phyloP scores from a whole-genome alignment of 2,329 filamentous ascomycete species.

The Colletotrichum nymphaeae region DNA sequence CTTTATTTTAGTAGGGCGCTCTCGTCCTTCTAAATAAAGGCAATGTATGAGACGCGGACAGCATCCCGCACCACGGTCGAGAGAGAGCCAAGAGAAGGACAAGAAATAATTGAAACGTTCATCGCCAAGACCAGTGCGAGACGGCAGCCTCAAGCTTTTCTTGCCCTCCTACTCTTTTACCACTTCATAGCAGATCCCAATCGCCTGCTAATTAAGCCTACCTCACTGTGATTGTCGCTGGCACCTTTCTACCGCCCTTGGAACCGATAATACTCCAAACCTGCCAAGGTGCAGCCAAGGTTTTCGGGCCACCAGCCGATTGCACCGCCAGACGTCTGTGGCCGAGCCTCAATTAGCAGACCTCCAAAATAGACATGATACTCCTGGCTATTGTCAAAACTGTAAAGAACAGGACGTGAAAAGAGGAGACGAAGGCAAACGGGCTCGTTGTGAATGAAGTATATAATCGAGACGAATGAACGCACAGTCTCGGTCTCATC shows the following conservation, averaged over 20 bases:
- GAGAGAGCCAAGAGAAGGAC: conserved; percentile 16
- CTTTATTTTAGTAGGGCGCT: neutral
- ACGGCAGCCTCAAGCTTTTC: conserved; percentile 19
- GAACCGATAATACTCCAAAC: conserved; percentile 27
- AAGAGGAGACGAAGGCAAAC: neutral
- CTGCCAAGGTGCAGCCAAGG: conserved; percentile 31
- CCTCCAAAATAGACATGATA: conserved; percentile 22
- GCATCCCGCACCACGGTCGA: neutral
- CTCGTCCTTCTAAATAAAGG: conserved; percentile 20
- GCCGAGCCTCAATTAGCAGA: conserved; percentile 10
- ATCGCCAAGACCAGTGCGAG: conserved; percentile 24
- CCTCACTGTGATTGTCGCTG: neutral
- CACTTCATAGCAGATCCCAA: neutral
- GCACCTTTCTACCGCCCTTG: neutral
- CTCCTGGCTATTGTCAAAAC: neutral
- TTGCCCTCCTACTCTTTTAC: neutral
- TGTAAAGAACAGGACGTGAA: neutral
- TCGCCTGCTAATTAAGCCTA: neutral
- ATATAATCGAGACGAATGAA: conserved; percentile 22
- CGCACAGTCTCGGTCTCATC: conserved; percentile 4
- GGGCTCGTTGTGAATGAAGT: conserved; percentile 3
- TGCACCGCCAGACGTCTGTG: conserved; percentile 16
- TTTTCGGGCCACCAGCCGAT: conserved; percentile 21
- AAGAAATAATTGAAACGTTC: conserved; percentile 30
- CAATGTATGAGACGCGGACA: conserved; percentile 21